A percentile compares a stretch with the other conserved stretches of the same genome.
These are phyloP conservation scores for Cicer pinnatifidum DNA, from an alignment of 306 rosid species.

Conservation along the genomic window DNA sequence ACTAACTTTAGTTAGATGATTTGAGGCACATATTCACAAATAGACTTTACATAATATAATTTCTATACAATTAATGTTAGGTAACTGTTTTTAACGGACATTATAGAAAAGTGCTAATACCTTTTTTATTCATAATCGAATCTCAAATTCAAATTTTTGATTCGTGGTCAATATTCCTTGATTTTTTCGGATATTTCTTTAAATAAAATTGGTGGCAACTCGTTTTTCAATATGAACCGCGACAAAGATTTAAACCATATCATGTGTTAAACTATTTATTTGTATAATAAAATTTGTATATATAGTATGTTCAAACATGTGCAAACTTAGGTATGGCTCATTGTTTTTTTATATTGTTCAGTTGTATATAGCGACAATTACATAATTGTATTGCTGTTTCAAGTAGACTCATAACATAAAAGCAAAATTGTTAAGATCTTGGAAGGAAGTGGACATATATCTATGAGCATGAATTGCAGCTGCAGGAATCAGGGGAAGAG, in stretches of 20 bases:
- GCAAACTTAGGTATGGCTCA: background rate
- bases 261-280: background rate
- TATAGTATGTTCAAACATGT: background rate
- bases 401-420: constrained; percentile 2
- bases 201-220: too few species aligned
- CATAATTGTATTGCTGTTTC: constrained; percentile 23
- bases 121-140: rapidly evolving
- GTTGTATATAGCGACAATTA: constrained; percentile 13
- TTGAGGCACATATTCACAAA: too few species aligned
- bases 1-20: too few species aligned
- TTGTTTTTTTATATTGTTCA: constrained; percentile 16
- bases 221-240: too few species aligned
- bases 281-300: background rate
- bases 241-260: too few species aligned
- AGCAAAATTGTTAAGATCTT: constrained; percentile 17
- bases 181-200: too few species aligned
- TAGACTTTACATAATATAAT: too few species aligned
- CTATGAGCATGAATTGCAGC: constrained; percentile 38
- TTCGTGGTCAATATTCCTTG: too few species aligned
- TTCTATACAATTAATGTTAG: too few species aligned
- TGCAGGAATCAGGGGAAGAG: constrained; percentile 31
- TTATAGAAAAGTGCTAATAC: too few species aligned
- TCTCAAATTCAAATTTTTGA: too few species aligned
- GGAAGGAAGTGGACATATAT: constrained; percentile 22
- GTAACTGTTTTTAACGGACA: too few species aligned